Percentiles rank a stretch among this genome's conserved stretches.
These are phyloP conservation scores for Ustilago crameri DNA, from an alignment of 1,284 basidiomycete species.

Conservation along the genomic window DNA sequence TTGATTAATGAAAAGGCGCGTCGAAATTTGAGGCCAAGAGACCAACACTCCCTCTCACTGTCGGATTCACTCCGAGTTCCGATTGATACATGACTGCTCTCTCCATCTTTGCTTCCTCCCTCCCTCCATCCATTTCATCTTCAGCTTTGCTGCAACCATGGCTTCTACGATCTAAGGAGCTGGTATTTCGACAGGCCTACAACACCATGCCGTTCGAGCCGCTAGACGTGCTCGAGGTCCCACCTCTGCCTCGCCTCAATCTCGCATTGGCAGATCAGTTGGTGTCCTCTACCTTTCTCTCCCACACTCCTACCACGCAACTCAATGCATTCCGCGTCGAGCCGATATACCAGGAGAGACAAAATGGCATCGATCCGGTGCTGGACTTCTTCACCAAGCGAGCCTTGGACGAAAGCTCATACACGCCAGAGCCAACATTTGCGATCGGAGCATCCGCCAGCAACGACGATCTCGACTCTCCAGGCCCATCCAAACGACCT, in stretches of 20 bases:
- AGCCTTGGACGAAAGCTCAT: not conserved
- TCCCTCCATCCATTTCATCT: not conserved
- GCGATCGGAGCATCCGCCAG: not conserved
- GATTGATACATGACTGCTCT: not conserved
- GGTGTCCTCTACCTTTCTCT: slow-evolving; percentile 36
- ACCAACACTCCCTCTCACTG: slow-evolving; percentile 37
- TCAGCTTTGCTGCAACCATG: not conserved
- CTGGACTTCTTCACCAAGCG: slow-evolving; percentile 25
- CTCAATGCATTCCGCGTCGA: not conserved
- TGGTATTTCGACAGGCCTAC: slow-evolving; percentile 1
- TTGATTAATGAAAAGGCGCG: slow-evolving; percentile 28
- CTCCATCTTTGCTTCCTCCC: not conserved
- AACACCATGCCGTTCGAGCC: slow-evolving; percentile 26
- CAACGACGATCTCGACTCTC: slow-evolving; percentile 23
- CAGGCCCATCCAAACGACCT: slow-evolving; percentile 13
- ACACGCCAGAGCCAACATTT: not conserved
- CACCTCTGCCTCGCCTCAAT: slow-evolving; percentile 19
- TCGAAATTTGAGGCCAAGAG: slow-evolving; percentile 14
- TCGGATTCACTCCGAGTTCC: slow-evolving; percentile 20
- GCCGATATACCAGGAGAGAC: not conserved
- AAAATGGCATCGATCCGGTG: slow-evolving; percentile 20
- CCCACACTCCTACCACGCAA: not conserved
- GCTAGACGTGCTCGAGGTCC: slow-evolving; percentile 25
- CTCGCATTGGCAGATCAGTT: slow-evolving; percentile 22
- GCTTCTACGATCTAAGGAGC: too few species aligned